Evolutionary conservation across 495 filamentous ascomycete species (phyloP).

Genomic region (Penicillium waksmanii): DNA sequence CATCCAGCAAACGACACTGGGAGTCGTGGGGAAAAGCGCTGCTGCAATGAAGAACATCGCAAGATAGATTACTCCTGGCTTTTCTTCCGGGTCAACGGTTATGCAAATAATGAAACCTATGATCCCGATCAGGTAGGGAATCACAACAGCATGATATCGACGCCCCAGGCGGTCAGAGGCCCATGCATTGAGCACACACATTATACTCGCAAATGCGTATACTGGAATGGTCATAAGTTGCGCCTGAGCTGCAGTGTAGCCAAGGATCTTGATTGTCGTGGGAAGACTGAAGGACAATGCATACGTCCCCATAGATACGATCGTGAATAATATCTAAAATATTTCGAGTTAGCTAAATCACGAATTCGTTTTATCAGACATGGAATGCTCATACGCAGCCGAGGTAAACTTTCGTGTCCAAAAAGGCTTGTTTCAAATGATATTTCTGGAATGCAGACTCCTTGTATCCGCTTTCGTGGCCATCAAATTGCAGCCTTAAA

Average conservation of each 20-base stretch:
- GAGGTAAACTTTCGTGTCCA: not conserved
- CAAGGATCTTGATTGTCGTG: conserved; percentile 1
- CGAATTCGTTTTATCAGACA: too few species aligned
- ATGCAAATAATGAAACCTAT: not conserved
- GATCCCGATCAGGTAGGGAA: not conserved
- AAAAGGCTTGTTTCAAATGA: not conserved
- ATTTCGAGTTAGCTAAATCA: not conserved
- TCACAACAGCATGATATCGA: not conserved
- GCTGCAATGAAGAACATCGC: conserved; percentile 3
- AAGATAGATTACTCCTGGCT: not conserved
- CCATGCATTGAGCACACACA: conserved; percentile 4
- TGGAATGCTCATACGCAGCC: not conserved
- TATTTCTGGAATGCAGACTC: conserved; percentile 4
- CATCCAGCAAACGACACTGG: conserved; percentile 1
- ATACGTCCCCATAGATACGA: not conserved
- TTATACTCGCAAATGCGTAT: conserved; percentile 2
- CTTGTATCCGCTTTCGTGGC: conserved; percentile 2
- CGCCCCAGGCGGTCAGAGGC: not conserved
- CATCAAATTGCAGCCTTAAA: not conserved
- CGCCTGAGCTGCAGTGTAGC: not conserved
- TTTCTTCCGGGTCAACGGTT: not conserved
- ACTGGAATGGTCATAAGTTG: conserved; percentile 4
- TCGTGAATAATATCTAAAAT: not conserved
- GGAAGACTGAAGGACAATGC: not conserved
- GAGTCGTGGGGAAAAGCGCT: not conserved